Percentiles rank a stretch among this genome's conserved stretches.
Evolutionary conservation across 768 basidiomycete species (phyloP).

Genomic region (Daedaleopsis sinensis): DNA sequence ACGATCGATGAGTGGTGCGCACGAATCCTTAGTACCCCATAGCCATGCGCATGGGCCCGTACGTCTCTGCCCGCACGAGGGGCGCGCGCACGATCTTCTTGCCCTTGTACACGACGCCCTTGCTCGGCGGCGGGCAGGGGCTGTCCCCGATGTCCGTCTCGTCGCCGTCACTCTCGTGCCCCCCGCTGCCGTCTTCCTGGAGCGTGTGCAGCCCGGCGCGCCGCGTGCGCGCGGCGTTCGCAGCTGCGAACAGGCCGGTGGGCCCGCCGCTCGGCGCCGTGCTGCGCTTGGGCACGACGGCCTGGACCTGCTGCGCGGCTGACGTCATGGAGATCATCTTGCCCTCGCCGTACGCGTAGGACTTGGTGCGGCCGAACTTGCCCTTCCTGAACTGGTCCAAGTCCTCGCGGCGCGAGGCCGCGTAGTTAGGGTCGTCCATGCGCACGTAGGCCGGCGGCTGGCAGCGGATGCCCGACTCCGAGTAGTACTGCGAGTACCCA

Average conservation of each 20-base stretch:
- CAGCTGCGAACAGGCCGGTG: slow-evolving; percentile 66
- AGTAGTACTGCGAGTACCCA: slow-evolving; percentile 90
- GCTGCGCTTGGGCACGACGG: slow-evolving; percentile 55
- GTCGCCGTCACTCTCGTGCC: slow-evolving; percentile 69
- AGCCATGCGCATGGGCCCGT: slow-evolving; percentile 61
- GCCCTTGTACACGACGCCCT: slow-evolving; percentile 53
- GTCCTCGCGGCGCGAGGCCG: slow-evolving; percentile 79
- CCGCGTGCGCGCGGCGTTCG: slow-evolving; percentile 66
- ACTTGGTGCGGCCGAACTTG: slow-evolving; percentile 88
- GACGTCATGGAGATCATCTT: slow-evolving; percentile 43
- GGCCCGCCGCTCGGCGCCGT: slow-evolving; percentile 55
- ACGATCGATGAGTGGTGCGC: neutral
- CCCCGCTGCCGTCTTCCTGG: slow-evolving; percentile 64
- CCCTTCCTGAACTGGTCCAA: slow-evolving; percentile 89
- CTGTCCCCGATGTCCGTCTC: slow-evolving; percentile 83
- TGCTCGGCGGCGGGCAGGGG: slow-evolving; percentile 82
- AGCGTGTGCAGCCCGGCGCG: slow-evolving; percentile 65
- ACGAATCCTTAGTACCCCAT: slow-evolving; percentile 23
- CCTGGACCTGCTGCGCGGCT: slow-evolving; percentile 38
- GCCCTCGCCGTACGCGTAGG: slow-evolving; percentile 89
- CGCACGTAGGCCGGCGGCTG: slow-evolving; percentile 81
- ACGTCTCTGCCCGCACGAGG: slow-evolving; percentile 68
- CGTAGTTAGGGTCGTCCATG: slow-evolving; percentile 93
- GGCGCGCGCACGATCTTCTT: slow-evolving; percentile 56
- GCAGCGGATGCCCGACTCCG: slow-evolving; percentile 68